phyloP scores from a whole-genome alignment of 306 rosid species.

The Prunus campanulata region DNA sequence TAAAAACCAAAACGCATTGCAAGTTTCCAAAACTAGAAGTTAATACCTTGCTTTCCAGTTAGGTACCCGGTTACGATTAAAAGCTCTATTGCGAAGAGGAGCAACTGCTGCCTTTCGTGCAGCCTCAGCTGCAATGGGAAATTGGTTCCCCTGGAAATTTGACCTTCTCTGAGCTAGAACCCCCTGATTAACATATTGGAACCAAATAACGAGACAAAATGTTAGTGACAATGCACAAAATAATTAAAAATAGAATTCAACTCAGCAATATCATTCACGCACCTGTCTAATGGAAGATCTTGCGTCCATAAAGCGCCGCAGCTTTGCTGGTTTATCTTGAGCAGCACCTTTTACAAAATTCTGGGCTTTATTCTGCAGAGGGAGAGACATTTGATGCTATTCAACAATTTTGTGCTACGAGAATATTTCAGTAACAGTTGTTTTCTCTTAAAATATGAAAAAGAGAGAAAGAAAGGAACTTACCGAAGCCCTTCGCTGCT shows the following conservation, averaged over 20 bases:
- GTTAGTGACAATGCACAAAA: neutral
- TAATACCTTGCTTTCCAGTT: conserved; percentile 84
- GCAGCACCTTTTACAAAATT: conserved; percentile 39
- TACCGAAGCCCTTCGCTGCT: conserved; percentile 52
- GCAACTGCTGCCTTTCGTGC: conserved; percentile 72
- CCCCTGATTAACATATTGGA: conserved; percentile 46
- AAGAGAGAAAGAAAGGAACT: conserved; percentile 13
- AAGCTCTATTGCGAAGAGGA: conserved; percentile 51
- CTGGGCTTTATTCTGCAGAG: conserved; percentile 60
- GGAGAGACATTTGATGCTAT: neutral
- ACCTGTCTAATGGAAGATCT: conserved; percentile 90
- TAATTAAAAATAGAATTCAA: neutral
- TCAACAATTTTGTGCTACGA: neutral
- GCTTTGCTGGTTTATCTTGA: conserved; percentile 63
- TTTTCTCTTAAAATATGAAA: neutral
- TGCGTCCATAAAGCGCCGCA: conserved; percentile 58
- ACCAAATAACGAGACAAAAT: neutral
- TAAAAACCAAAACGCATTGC: neutral
- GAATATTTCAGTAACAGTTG: no score
- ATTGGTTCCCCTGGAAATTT: conserved; percentile 73
- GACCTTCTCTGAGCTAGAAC: conserved; percentile 79
- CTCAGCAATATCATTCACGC: neutral
- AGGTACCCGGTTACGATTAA: conserved; percentile 45
- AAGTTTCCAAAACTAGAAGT: neutral
- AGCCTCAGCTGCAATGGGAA: conserved; percentile 59